Evolutionary conservation across 164 flowering plant genomes (phyloP), one percentile per base, ranked within the genome.

Genomic region (Nymphaea thermarum): DNA sequence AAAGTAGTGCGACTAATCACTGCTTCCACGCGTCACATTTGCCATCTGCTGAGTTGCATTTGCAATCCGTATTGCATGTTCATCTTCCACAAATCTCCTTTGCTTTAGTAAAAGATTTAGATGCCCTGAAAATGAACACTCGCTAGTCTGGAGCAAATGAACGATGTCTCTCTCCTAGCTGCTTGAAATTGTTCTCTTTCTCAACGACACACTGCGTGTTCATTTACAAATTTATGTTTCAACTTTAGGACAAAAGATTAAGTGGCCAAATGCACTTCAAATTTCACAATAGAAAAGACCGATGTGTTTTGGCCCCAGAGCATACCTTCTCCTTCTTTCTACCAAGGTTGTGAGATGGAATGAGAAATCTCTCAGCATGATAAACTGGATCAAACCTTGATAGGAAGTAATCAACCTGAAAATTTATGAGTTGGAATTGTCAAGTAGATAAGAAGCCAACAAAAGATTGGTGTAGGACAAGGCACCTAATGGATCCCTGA

Each of bases 1-100:
- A 71, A 94, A 94, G 53, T n/a, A 91, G 87, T 14, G 84, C 79
- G 62, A 87, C 89, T 2, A 96, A 82, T 70, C 99, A 66, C 90
- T 78, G 82, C 83, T 87, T 47, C 98, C 98, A 71, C 98, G 78
- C 12, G 94, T 78, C 44, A 81, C 94, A 77, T 73, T 91, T 65
- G 94, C 82, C 97, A 91, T 91, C 75, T 95, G 97, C 71, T 95
- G 98, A 61, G 98, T 96, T 71, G 98, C 92, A 83, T 92, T 95
- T 69, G 99, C 98, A 73, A 94, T 94, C 71, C 97, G 82, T 63
- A 94, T 72, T 7, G 99, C 87, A 70, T 96, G 96, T 78, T 94
- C n/a, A n/a, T n/a, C n/a, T n/a, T n/a, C n/a, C n/a, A n/a, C n/a
- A n/a, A n/a, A n/a, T n/a, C n/a, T n/a, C n/a, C n/a, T n/a, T n/a